A percentile compares a stretch with the other conserved stretches of the same genome.
phyloP scores from a whole-genome alignment of 345 rosid genomes.

The Euphorbia tirucalli region DNA sequence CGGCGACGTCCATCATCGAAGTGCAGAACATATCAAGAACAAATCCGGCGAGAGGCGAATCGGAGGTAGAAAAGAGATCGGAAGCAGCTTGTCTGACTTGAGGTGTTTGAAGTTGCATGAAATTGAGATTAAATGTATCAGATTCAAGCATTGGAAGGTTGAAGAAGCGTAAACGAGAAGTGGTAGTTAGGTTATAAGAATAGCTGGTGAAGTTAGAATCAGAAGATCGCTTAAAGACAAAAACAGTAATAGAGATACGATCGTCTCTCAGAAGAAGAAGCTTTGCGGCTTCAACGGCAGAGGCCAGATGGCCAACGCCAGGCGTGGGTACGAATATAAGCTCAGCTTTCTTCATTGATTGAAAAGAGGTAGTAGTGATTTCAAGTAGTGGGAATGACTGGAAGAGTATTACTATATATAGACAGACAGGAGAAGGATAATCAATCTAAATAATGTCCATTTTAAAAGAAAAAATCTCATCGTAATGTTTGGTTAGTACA shows the following conservation, averaged over 20 bases:
- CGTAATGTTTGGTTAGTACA: no score
- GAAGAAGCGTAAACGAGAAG: conserved; percentile 36
- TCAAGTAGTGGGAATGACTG: no score
- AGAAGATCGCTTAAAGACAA: background rate
- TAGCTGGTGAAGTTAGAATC: background rate
- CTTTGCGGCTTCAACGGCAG: background rate
- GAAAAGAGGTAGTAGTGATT: no score
- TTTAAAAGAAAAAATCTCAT: no score
- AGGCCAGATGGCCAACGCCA: background rate
- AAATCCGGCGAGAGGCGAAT: conserved; percentile 7
- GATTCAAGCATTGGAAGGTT: conserved; percentile 24
- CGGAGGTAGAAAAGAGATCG: conserved; percentile 3
- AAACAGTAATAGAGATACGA: background rate
- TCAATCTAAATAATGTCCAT: no score
- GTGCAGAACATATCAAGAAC: conserved; percentile 22
- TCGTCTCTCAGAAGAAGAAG: background rate
- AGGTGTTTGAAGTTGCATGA: conserved; percentile 22
- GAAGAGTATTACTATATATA: no score
- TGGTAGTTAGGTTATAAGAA: background rate
- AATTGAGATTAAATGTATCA: background rate
- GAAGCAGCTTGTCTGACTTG: conserved; percentile 16
- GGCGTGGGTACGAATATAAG: background rate
- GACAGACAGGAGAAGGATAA: no score
- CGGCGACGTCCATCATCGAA: conserved; percentile 18
- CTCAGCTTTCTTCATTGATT: background rate